Evolutionary conservation across 495 filamentous ascomycete species (phyloP), one percentile per base, ranked within the genome.

Genomic region (Penicillium salamii): DNA sequence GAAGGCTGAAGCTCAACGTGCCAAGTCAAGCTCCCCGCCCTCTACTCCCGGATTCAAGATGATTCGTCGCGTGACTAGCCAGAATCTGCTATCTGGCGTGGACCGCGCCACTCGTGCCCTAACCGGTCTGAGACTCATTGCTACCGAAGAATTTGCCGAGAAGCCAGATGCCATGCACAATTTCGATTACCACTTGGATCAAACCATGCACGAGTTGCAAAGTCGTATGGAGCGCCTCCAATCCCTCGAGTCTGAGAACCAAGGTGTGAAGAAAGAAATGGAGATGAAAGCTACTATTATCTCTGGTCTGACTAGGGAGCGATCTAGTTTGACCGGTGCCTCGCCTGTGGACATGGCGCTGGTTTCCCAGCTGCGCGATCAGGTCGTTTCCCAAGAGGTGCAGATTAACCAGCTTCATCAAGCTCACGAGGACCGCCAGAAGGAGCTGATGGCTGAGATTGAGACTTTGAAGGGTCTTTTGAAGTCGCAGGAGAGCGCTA

Each of bases 41-140:
- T 77, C 78, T 8, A 77, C 77, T 2, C 84, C 88, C 5, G 65
- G 66, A 17, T 68, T 70, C 55, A 74, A 71, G 48, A 81, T 95
- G 43, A 90, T 97, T 58, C 88, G 91, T 43, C 84, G 92, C 52
- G 96, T 96, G 71, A 95, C 91, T 14, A 96, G 89, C 61, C 91
- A 97, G 66, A 95, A 90, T 46, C 73, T 96, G 39, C 82, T 95
- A 68, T 69, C 67, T 2, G 84, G 86, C 41, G 86, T 93, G 48
- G 93, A 97, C 65, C 87, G 91, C 46, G 91, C 91, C 17, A 91
- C 95, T 55, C 85, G 93, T 26, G 91, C 91, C n/a, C 87, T 96
- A 53, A 88, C 87, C 8, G 87, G 89, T 17, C 80, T 98, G 40
- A 85, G 90, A 36, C 93, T 89, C 51, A 84, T 98, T 53, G 93